phyloP scores from a whole-genome alignment of 2,329 filamentous ascomycete genomes.

The Canariomyces notabilis region DNA sequence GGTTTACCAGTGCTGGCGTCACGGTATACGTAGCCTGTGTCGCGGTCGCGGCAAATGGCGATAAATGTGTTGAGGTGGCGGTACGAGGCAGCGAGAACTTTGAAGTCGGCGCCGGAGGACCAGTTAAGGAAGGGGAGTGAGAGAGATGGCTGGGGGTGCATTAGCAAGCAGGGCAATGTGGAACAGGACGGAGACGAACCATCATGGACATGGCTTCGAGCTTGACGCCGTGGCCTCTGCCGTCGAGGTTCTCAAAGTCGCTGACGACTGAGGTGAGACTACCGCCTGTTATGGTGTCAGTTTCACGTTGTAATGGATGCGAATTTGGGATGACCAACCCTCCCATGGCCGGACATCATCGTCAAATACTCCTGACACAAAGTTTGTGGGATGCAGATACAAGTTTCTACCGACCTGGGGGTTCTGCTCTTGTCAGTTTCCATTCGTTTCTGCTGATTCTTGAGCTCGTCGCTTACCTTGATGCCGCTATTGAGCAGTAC shows the following conservation, averaged over 20 bases:
- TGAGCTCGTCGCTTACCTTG: conserved; percentile 42
- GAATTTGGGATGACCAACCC: conserved; percentile 22
- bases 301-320: not conserved
- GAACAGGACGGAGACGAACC: conserved; percentile 6
- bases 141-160: conserved; percentile 51
- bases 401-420: conserved; percentile 77
- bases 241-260: conserved; percentile 76
- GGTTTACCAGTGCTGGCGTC: conserved; percentile 63
- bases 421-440: conserved; percentile 47
- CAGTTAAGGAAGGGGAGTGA: conserved; percentile 62
- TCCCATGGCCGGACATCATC: conserved; percentile 68
- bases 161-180: not conserved
- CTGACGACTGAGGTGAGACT: conserved; percentile 75
- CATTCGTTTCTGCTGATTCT: too few species aligned
- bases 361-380: conserved; percentile 58
- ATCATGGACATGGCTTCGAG: conserved; percentile 72
- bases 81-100: conserved; percentile 63
- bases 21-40: conserved; percentile 67
- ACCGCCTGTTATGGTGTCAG: conserved; percentile 46
- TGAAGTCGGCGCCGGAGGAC: conserved; percentile 64
- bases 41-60: conserved; percentile 67
- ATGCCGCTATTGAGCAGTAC: conserved; percentile 74
- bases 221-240: conserved; percentile 74
- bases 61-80: conserved; percentile 69
- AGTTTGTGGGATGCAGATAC: conserved; percentile 69